Conservation (phyloP, 306 rosid genomes). For the Vigna mungo region DNA sequence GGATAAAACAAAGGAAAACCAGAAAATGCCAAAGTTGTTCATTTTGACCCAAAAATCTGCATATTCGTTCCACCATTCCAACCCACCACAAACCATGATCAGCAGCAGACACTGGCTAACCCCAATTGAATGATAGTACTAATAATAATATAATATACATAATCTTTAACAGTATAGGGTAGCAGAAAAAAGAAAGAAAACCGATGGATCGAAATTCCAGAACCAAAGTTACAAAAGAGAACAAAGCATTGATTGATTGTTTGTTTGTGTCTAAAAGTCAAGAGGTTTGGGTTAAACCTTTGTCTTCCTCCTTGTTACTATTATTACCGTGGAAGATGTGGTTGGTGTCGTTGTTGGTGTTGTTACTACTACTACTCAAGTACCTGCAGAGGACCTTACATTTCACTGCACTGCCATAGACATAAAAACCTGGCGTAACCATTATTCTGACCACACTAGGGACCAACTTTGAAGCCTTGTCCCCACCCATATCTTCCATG, state of each 20-base stretch:
- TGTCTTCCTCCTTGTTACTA: conserved; percentile 37
- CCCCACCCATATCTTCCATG: conserved; percentile 93
- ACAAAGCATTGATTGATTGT: background rate
- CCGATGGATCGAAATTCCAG: background rate
- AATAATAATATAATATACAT: conserved; percentile 9
- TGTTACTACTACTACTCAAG: conserved; percentile 38
- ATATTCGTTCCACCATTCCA: conserved; percentile 13
- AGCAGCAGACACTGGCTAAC: too few relatives aligned
- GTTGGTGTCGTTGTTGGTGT: background rate
- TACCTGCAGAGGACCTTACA: conserved; percentile 94
- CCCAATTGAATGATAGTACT: too few relatives aligned
- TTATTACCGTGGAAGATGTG: background rate
- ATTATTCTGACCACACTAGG: conserved; percentile 76
- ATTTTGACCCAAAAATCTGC: conserved; percentile 49
- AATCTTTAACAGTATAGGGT: background rate
- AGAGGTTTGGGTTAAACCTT: conserved; percentile 50
- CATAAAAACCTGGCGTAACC: conserved; percentile 97
- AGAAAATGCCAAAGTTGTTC: conserved; percentile 47
- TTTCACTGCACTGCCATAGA: conserved; percentile 74
- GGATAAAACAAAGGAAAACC: conserved; percentile 46
- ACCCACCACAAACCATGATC: too few relatives aligned
- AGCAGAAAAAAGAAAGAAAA: background rate
- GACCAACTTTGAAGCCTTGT: conserved; percentile 56
- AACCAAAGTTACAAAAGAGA: background rate
- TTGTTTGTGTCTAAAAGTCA: conserved; percentile 12